Evolutionary conservation across 345 rosid genomes (phyloP).

Genomic region (Arabis alpina): DNA sequence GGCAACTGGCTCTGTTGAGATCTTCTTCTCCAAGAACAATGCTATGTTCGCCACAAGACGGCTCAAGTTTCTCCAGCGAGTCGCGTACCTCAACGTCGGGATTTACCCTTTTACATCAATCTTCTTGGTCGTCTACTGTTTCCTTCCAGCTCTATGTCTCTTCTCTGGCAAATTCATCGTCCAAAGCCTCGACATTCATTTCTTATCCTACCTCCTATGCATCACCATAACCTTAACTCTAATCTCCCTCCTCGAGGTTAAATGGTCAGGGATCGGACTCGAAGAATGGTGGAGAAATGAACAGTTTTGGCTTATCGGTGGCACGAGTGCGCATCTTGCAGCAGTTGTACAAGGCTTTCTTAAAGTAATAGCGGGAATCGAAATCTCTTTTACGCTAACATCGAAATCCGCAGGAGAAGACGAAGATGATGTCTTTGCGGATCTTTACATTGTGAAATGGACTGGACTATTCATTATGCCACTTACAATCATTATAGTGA

Average conservation of each 20-base stretch:
- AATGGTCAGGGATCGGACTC: conserved; percentile 80
- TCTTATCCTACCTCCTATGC: conserved; percentile 71
- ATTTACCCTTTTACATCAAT: conserved; percentile 90
- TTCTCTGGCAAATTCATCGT: conserved; percentile 82
- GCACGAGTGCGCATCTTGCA: conserved; percentile 83
- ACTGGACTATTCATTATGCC: conserved; percentile 87
- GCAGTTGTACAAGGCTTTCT: conserved; percentile 90
- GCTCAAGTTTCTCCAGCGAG: conserved; percentile 83
- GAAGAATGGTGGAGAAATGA: conserved; percentile 97
- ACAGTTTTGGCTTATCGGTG: conserved; percentile 95
- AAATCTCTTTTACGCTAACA: conserved; percentile 82
- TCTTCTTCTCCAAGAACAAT: conserved; percentile 86
- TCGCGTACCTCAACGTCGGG: conserved; percentile 84
- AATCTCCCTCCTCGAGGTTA: conserved; percentile 84
- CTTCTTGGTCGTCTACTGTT: conserved; percentile 76
- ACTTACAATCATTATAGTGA: conserved; percentile 70
- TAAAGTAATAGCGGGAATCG: conserved; percentile 78
- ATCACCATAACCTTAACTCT: conserved; percentile 64
- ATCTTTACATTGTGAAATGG: conserved; percentile 88
- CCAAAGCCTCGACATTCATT: conserved; percentile 56
- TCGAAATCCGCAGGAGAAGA: conserved; percentile 75
- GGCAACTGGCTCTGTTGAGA: conserved; percentile 97
- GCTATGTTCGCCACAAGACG: conserved; percentile 64
- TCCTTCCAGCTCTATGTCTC: conserved; percentile 86
- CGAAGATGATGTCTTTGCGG: conserved; percentile 72